A percentile compares a stretch with the other conserved stretches of the same genome.
phyloP scores from a whole-genome alignment of 2,329 filamentous ascomycete genomes.

The Diplodia mutila region DNA sequence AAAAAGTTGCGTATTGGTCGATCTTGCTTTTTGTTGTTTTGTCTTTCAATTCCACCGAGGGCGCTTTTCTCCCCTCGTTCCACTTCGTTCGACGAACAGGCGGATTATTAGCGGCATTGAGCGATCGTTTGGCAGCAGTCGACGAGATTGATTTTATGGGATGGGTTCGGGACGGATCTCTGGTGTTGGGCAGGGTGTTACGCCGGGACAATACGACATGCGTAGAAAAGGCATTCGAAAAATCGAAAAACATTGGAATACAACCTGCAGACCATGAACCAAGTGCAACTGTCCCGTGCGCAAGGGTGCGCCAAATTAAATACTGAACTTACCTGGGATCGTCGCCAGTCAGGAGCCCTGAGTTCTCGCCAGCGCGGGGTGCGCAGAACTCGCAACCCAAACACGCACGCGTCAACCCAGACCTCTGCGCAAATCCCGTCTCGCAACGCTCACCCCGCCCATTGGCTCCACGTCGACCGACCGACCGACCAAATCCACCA shows the following conservation, averaged over 20 bases:
- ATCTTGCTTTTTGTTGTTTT: conserved; percentile 6
- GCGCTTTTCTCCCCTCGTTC: conserved; percentile 16
- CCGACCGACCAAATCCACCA: conserved; percentile 37
- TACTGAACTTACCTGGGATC: neutral
- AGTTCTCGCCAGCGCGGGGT: neutral
- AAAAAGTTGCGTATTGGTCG: conserved; percentile 25
- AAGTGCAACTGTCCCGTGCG: neutral
- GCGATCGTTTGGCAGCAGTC: conserved; percentile 16
- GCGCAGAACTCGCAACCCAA: neutral
- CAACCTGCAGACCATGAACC: neutral
- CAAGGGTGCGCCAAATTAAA: neutral
- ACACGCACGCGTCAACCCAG: conserved; percentile 23
- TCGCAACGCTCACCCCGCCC: conserved; percentile 48
- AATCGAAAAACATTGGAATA: conserved; percentile 24
- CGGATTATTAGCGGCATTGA: conserved; percentile 14
- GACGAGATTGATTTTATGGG: conserved; percentile 15
- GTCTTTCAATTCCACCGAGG: conserved; percentile 6
- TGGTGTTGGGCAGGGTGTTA: conserved; percentile 19
- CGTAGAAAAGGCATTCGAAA: conserved; percentile 22
- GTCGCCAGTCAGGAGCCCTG: neutral
- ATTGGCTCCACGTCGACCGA: conserved; percentile 58
- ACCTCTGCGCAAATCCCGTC: neutral
- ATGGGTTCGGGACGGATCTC: neutral
- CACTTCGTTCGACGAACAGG: neutral
- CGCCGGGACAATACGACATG: conserved; percentile 2